Base-by-base conservation (phyloP, 1,139 yeast species). In the Debaryomycetaceae sp. region DNA sequence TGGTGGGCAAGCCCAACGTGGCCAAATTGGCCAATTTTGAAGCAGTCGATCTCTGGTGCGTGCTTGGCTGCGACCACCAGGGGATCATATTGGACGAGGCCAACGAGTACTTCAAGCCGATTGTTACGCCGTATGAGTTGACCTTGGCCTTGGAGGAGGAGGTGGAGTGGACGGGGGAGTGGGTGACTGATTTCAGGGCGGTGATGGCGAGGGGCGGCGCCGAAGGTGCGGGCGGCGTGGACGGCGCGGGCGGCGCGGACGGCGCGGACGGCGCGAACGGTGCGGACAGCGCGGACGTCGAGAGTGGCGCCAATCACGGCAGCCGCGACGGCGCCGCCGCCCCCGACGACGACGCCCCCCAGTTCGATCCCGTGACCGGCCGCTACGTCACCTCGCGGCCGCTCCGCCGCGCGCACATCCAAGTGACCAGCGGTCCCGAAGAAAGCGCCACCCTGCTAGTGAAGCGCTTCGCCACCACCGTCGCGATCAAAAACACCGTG, bases 1-100 rank as follows among this genome's bases (percentile, higher is more conserved):
- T 89, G 5, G 97, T 91, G 5, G 99, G 99, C 11, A 93, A 93
- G 52, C 97, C 97, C n/a, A 91, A 91, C 49, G 96, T 91, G 4
- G 95, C 98, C 24, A 91, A 91, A 48, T 65, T 91, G 34, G 98
- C 98, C 9, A 91, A 91, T 54, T 91, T 93, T 51, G 97, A 89
- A 41, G 79, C 78, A 14, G 75, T 91, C 12, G 98, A 91, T 45
- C 70, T 84, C 17, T 91, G 98, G 97, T 89, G 94, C 48, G 75
- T 91, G 12, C 58, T 91, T 15, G 98, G 98, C 0, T 93, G 99
- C 56, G 89, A 94, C 11, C 88, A 88, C 45, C 91, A 94, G 35
- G 97, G 98, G 4, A 81, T 91, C 13, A 79, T 91, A 25, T 58
- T 89, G 18, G 95, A 88, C 51, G 78, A 80, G 38, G 62, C 61